Evolutionary conservation across 2,329 filamentous ascomycete species (phyloP).

Genomic region (Periconia sp.): DNA sequence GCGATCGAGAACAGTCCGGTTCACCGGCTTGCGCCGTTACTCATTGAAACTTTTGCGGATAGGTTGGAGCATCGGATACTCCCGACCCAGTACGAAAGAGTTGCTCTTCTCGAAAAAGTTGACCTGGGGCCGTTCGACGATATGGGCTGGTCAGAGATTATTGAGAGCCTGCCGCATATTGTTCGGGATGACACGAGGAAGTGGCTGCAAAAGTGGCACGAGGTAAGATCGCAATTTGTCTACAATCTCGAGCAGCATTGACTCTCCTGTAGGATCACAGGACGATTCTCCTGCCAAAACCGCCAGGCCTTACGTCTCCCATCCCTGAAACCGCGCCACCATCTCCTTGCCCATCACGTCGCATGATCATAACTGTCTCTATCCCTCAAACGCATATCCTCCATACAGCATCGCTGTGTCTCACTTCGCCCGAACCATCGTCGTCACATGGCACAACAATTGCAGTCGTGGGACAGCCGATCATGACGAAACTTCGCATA

Average conservation of each 20-base stretch:
- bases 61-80: conserved; percentile 54
- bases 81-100: conserved; percentile 58
- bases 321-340: conserved; percentile 23
- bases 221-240: conserved; percentile 45
- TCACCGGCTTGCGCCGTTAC: conserved; percentile 54
- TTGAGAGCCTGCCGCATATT: conserved; percentile 57
- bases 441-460: conserved; percentile 43
- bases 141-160: conserved; percentile 60
- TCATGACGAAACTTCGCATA: conserved; percentile 66
- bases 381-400: conserved; percentile 83
- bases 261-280: conserved; percentile 29
- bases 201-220: conserved; percentile 65
- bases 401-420: conserved; percentile 74
- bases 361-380: conserved; percentile 87
- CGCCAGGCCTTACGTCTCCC: conserved; percentile 4
- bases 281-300: conserved; percentile 26
- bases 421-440: conserved; percentile 49
- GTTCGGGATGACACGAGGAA: conserved; percentile 51
- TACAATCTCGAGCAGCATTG: conserved; percentile 15
- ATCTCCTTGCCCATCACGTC: conserved; percentile 55
- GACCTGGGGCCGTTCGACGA: conserved; percentile 59
- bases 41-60: conserved; percentile 58
- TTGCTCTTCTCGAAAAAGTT: conserved; percentile 60
- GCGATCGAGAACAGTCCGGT: conserved; percentile 57
- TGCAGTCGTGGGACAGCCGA: conserved; percentile 67